phyloP scores from a whole-genome alignment of 345 rosid species.

The Eucalyptus erythrocorys region DNA sequence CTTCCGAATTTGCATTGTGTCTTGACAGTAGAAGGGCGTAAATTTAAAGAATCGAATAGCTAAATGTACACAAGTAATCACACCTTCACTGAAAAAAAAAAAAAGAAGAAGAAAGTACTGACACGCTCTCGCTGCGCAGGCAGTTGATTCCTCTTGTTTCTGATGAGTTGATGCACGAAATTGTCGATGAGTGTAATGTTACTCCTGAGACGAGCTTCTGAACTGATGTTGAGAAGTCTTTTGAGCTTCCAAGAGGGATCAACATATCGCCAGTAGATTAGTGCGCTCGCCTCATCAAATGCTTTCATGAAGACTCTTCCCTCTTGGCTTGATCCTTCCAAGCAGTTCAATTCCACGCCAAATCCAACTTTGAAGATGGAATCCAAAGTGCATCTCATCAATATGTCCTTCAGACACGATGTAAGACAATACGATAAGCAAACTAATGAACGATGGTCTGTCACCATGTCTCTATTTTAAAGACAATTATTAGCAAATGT shows the following conservation, averaged over 20 bases:
- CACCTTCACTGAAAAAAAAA: not conserved
- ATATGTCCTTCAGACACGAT: constrained; percentile 21
- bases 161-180: constrained; percentile 37
- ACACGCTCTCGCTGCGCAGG: constrained; percentile 8
- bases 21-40: not conserved
- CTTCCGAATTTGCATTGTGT: not conserved
- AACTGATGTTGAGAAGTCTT: constrained; percentile 35
- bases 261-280: constrained; percentile 12
- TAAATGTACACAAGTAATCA: not conserved
- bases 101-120: not conserved
- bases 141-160: constrained; percentile 27
- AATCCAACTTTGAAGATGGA: constrained; percentile 79
- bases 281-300: not conserved
- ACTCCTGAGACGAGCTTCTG: constrained; percentile 33
- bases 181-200: constrained; percentile 27
- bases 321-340: constrained; percentile 40
- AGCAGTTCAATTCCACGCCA: constrained; percentile 57
- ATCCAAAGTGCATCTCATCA: constrained; percentile 61
- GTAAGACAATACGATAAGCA: not conserved
- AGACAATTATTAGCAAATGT: too few species aligned
- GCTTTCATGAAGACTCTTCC: constrained; percentile 45
- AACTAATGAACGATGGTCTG: not conserved
- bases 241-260: constrained; percentile 71
- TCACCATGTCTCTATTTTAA: not conserved
- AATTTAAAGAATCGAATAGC: not conserved